phyloP scores from a whole-genome alignment of 1,139 yeast species.

The Lodderomyces elongisporus region DNA sequence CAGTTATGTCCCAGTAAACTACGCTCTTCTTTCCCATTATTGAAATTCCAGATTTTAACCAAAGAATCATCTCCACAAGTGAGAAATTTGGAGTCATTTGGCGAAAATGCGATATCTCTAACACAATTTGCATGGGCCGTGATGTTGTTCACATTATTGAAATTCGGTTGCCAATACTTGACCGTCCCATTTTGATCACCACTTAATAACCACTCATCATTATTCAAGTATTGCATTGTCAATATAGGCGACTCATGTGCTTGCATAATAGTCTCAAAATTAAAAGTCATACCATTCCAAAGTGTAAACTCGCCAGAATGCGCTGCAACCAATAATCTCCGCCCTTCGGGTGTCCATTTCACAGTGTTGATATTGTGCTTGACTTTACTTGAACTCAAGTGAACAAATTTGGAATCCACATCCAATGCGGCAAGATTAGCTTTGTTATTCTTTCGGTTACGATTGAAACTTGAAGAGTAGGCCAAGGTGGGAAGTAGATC shows the following conservation, averaged over 20 bases:
- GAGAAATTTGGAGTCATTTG: conserved; percentile 84
- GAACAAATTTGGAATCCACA: conserved; percentile 78
- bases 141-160: conserved; percentile 87
- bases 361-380: conserved; percentile 88
- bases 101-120: conserved; percentile 83
- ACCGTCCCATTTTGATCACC: conserved; percentile 91
- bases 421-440: conserved; percentile 50
- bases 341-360: conserved; percentile 95
- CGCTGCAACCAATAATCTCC: conserved; percentile 83
- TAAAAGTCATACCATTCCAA: conserved; percentile 95
- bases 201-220: conserved; percentile 89
- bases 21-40: conserved; percentile 81
- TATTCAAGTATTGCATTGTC: conserved; percentile 75
- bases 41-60: conserved; percentile 90
- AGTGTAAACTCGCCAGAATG: conserved; percentile 94
- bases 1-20: conserved; percentile 89
- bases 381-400: conserved; percentile 84
- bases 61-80: conserved; percentile 91
- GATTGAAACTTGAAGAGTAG: conserved; percentile 31
- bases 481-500: conserved; percentile 71
- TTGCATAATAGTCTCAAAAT: conserved; percentile 96
- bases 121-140: conserved; percentile 78
- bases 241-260: conserved; percentile 93
- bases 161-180: conserved; percentile 97
- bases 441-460: conserved; percentile 23